These are phyloP conservation scores for Fonsecaea monophora DNA, from an alignment of 2,329 filamentous ascomycete species.

Conservation along the genomic window DNA sequence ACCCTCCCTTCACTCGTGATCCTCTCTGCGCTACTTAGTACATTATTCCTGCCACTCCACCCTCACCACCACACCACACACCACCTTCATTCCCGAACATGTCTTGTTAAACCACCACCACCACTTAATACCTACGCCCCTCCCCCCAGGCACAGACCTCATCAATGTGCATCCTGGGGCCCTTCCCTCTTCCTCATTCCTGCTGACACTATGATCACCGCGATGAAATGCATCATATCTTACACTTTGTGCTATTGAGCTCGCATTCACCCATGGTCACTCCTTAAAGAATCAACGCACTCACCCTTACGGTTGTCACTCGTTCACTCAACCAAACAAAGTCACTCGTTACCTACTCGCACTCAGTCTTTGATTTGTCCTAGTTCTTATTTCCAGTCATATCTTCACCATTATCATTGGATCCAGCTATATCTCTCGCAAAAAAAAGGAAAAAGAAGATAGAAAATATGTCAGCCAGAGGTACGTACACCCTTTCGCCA, in stretches of 20 bases:
- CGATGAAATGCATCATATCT: conserved; percentile 18
- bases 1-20: neutral
- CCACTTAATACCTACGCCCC: neutral
- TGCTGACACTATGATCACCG: conserved; percentile 12
- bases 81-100: conserved; percentile 2
- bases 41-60: neutral
- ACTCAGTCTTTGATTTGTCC: neutral
- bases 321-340: conserved; percentile 5
- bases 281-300: conserved; percentile 9
- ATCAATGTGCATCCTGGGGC: conserved; percentile 1
- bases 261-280: conserved; percentile 5
- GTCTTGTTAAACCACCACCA: neutral
- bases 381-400: neutral
- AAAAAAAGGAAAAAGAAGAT: neutral
- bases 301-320: conserved; percentile 17
- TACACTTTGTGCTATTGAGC: conserved; percentile 16
- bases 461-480: conserved; percentile 10
- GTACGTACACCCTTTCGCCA: neutral
- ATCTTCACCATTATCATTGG: neutral
- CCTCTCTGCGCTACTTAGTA: neutral
- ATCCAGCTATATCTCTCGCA: neutral
- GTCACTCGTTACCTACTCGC: conserved; percentile 7
- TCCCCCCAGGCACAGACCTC: conserved; percentile 13
- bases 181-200: neutral
- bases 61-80: conserved; percentile 10